Base-by-base conservation (phyloP, 2,329 filamentous ascomycete genomes). In the Orbilia quercus region DNA sequence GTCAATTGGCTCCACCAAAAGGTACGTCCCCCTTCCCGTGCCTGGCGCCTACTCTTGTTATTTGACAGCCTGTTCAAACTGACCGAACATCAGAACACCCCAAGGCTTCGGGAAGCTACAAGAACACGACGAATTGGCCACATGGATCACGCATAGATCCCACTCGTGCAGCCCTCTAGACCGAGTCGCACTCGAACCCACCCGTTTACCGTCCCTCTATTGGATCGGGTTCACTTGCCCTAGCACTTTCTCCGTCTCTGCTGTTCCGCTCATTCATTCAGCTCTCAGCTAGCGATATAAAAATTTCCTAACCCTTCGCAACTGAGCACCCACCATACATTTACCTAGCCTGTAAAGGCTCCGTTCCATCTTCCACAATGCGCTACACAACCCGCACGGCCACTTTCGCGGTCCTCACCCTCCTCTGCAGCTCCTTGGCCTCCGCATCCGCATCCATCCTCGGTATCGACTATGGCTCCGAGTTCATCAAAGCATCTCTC, bases 401-500 rank as follows among this genome's bases (percentile, higher is more conserved):
- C 12, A 77, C 85, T 53, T 77, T 88, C 34, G 78, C 88, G 18
- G 82, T 83, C 67, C 82, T 86, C 66, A 76, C 85, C 65, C 81
- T 86, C 65, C 82, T 89, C 67, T 84, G 87, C 77, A 82, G 82
- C 20, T 82, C 83, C 73, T 84, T 85, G 58, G 85, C 86, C 66
- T 86, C 85, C 65, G 87, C 86, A 63, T 86, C 86, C 38, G 87
- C 91, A 7, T 91, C 92, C 59, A 93, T 98, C 16, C 84, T 99
- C 20, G 95, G 95, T 75, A 87, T 99, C 78, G 95, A 99, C 82
- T 85, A 99, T 62, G 95, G 95, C 77, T 97, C 95, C 65, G 92
- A 96, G 81, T 97, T 96, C 83, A 91, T 99, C 83, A 99, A 98
- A 84, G 94, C 94, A 25, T 89, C 91, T 12, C 87, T 99, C 44